Conservation (phyloP, 208 protist species). For the Tetramitus jugosus region DNA sequence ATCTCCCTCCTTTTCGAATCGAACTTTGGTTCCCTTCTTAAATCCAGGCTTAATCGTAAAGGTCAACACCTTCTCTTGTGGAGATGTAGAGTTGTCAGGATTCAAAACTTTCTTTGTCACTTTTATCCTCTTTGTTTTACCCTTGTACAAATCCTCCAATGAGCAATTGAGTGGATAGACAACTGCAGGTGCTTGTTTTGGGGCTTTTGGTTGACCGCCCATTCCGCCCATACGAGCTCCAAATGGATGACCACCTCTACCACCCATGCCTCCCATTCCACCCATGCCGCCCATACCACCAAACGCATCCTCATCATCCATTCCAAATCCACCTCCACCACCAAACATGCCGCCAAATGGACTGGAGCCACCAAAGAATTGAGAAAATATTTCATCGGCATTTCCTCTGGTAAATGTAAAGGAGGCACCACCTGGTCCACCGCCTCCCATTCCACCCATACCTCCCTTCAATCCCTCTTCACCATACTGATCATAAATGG, state of each 20-base stretch:
- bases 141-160: slow-evolving; percentile 55
- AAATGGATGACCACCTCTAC: not conserved
- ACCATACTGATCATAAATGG: slow-evolving; percentile 93
- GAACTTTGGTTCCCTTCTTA: slow-evolving; percentile 59
- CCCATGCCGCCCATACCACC: not conserved
- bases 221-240: too few relatives aligned
- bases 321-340: not conserved
- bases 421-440: not conserved
- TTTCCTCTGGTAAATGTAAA: not conserved
- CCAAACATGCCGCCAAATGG: not conserved
- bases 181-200: not conserved
- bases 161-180: not conserved
- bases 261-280: not conserved
- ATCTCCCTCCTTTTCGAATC: slow-evolving; percentile 50
- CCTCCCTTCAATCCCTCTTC: slow-evolving; percentile 65
- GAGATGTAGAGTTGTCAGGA: not conserved
- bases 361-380: not conserved
- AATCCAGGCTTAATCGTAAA: slow-evolving; percentile 53
- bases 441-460: not conserved
- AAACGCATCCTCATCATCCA: slow-evolving; percentile 5
- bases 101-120: slow-evolving; percentile 46
- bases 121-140: slow-evolving; percentile 54
- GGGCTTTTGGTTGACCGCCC: not conserved
- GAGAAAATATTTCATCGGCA: slow-evolving; percentile 10
- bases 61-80: slow-evolving; percentile 37